Evolutionary conservation across 192 early-diverging fungal genomes (phyloP).

Genomic region (Backusella parvicylindrica): DNA sequence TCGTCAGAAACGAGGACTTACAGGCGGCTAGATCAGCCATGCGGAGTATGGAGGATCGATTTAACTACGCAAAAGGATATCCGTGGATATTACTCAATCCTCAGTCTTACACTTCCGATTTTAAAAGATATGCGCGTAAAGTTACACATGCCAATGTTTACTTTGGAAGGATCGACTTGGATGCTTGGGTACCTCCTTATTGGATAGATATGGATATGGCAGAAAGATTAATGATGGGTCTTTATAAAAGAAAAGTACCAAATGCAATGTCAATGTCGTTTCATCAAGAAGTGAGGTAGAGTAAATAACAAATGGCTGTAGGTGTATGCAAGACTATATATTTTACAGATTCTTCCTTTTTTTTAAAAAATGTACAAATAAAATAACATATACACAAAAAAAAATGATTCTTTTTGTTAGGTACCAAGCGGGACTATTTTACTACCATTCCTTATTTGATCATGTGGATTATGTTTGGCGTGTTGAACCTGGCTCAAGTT

Average conservation of each 20-base stretch:
- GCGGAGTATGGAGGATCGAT: slow-evolving; percentile 72
- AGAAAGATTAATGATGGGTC: slow-evolving; percentile 37
- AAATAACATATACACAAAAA: not conserved
- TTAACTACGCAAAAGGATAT: slow-evolving; percentile 71
- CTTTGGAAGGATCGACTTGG: slow-evolving; percentile 50
- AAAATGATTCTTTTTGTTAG: slow-evolving; percentile 2
- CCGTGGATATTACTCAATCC: slow-evolving; percentile 89
- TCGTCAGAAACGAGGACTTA: slow-evolving; percentile 71
- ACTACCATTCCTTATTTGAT: slow-evolving; percentile 63
- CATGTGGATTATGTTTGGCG: slow-evolving; percentile 79
- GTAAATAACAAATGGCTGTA: not conserved
- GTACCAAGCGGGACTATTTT: slow-evolving; percentile 73
- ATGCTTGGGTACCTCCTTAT: slow-evolving; percentile 61
- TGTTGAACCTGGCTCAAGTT: slow-evolving; percentile 75
- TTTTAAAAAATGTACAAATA: not conserved
- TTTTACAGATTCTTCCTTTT: not conserved
- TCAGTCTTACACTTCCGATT: slow-evolving; percentile 62
- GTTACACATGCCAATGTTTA: slow-evolving; percentile 55
- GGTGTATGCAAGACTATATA: not conserved
- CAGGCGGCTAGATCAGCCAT: slow-evolving; percentile 54
- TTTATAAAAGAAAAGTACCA: slow-evolving; percentile 34
- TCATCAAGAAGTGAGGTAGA: slow-evolving; percentile 63
- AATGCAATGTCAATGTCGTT: slow-evolving; percentile 48
- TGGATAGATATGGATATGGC: slow-evolving; percentile 59
- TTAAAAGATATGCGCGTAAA: slow-evolving; percentile 48